Base-by-base conservation (phyloP, 2,329 filamentous ascomycete species). In the Trichophyton equinum region DNA sequence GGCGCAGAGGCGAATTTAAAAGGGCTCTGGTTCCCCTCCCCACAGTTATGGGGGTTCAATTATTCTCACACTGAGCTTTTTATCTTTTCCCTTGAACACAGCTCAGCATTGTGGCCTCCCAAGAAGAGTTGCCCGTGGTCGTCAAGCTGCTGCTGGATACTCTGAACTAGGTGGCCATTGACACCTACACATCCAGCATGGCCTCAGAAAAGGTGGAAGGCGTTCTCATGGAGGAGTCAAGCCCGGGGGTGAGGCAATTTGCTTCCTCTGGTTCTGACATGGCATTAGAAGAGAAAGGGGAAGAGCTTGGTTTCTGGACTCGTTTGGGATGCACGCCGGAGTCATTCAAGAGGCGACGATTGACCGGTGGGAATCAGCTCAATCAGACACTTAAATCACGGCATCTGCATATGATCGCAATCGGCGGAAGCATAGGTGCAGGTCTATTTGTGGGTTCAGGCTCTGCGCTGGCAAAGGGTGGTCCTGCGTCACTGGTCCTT, bases 361-460 rank as follows among this genome's bases (percentile, higher is more conserved):
- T 63, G 4, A 46, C 20, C 4, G 66, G 64, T 4, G 57, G 65
- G n/a, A 67, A 63, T 58, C 57, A 65, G 25, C 58, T 73, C 51
- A 71, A 71, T 60, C 63, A 68, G 47, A 66, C 65, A 38, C 60
- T 72, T 30, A 66, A 69, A 44, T 65, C 67, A 25, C 71, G 72
- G 22, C 72, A 74, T 64, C 69, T 74, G 70, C 72, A 74, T 61
- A 74, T 73, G 72, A 73, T 73, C 61, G 72, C 72, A 15, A 72
- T 73, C 60, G 70, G 70, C 68, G 64, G 66, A 27, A 47, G 56
- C 49, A 44, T 46, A 40, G 65, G 64, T 33, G 61, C 74, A 60
- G 74, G 74, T 68, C 69, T 76, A 7, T 76, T 76, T 59, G 70
- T 77, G 47, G 69, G 71, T 46, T 74, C 74, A 33, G 75, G 74